These are phyloP conservation scores for Helenozyma baotianmanensis DNA, from an alignment of 805 yeast genomes.

Conservation along the genomic window DNA sequence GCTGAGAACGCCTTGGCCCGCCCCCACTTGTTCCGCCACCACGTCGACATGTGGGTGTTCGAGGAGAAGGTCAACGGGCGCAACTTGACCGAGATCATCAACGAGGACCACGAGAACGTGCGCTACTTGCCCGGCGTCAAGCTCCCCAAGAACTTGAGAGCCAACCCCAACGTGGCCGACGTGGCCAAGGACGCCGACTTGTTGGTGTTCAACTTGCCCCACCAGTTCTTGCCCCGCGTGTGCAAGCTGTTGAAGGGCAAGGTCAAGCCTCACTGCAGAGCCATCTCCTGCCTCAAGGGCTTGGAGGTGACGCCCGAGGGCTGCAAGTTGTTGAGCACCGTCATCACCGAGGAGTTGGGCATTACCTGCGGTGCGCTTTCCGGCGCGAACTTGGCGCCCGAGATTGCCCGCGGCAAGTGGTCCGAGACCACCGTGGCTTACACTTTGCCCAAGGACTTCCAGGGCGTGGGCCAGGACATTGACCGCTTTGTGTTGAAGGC, in stretches of 20 bases:
- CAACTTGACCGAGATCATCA: constrained; percentile 86
- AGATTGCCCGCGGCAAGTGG: constrained; percentile 93
- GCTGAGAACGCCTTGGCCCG: constrained; percentile 80
- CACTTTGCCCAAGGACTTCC: constrained; percentile 64
- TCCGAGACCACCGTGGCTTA: constrained; percentile 97
- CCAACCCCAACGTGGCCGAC: constrained; percentile 76
- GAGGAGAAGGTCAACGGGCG: constrained; percentile 78
- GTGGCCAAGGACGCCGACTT: constrained; percentile 82
- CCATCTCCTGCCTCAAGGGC: constrained; percentile 94
- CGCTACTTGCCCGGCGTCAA: constrained; percentile 86
- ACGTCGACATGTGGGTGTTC: constrained; percentile 95
- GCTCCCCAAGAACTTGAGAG: constrained; percentile 81
- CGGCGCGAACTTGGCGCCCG: constrained; percentile 97
- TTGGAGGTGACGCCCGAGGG: constrained; percentile 84
- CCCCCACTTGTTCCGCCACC: constrained; percentile 63
- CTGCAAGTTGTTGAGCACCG: constrained; percentile 75
- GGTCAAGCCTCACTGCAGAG: constrained; percentile 67
- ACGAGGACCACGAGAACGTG: constrained; percentile 87
- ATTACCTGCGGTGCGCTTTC: constrained; percentile 93
- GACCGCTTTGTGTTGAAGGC: constrained; percentile 69
- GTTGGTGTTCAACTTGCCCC: constrained; percentile 92
- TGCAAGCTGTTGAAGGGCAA: constrained; percentile 74
- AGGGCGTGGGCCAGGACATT: constrained; percentile 64
- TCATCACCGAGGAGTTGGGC: constrained; percentile 74
- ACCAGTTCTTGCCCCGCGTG: constrained; percentile 83